Percentiles rank a stretch among this genome's conserved stretches.
These are phyloP conservation scores for Penicillium hordei DNA, from an alignment of 2,329 filamentous ascomycete species.

Conservation along the genomic window DNA sequence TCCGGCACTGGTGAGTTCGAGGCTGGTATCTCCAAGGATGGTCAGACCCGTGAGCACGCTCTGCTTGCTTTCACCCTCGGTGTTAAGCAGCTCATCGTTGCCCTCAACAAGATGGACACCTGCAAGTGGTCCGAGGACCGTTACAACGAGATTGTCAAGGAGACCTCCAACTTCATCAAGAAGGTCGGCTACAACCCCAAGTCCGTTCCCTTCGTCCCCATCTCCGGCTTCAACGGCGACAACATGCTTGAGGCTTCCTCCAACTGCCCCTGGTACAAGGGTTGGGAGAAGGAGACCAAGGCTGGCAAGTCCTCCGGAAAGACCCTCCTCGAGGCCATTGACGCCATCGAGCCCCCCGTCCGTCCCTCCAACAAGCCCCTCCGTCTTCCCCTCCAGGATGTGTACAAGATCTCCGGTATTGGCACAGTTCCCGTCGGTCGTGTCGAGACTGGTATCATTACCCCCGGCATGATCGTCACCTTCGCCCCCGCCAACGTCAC, in stretches of 20 bases:
- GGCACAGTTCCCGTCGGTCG: slow-evolving; percentile 99
- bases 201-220: slow-evolving; percentile 95
- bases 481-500: slow-evolving; percentile 98
- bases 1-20: slow-evolving; percentile 99
- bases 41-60: slow-evolving; percentile 99
- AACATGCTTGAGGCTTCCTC: slow-evolving; percentile 91
- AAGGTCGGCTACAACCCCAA: slow-evolving; percentile 99
- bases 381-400: slow-evolving; percentile 99
- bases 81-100: slow-evolving; percentile 99
- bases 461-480: slow-evolving; percentile 81
- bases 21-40: slow-evolving; percentile 99
- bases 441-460: slow-evolving; percentile 99
- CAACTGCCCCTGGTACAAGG: slow-evolving; percentile 99
- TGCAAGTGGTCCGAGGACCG: slow-evolving; percentile 96
- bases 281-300: slow-evolving; percentile 99
- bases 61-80: slow-evolving; percentile 99
- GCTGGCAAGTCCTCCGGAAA: slow-evolving; percentile 81
- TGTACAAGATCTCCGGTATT: slow-evolving; percentile 99
- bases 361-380: slow-evolving; percentile 99
- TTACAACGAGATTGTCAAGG: slow-evolving; percentile 99
- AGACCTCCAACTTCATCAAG: slow-evolving; percentile 99
- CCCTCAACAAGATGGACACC: slow-evolving; percentile 99
- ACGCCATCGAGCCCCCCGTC: slow-evolving; percentile 86
- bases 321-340: slow-evolving; percentile 99
- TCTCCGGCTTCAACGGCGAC: slow-evolving; percentile 99